Evolutionary conservation across 2,329 filamentous ascomycete species (phyloP).

Genomic region (Trichoderma atrobrunneum): DNA sequence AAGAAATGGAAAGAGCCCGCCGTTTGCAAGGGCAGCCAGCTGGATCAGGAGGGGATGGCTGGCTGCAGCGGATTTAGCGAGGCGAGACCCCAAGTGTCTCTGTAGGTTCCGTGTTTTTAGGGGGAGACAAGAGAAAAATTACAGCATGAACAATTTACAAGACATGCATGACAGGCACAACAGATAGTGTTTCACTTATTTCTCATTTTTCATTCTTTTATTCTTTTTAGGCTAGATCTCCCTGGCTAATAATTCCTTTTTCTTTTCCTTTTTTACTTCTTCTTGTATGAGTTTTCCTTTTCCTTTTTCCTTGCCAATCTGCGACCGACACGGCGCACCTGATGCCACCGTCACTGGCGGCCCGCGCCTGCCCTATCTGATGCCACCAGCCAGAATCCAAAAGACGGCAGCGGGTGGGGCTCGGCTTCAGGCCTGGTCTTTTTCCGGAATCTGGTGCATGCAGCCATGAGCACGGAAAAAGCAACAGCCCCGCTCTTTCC

Average conservation of each 20-base stretch:
- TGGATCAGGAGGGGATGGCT: background rate
- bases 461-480: background rate
- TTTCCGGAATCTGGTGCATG: slow-evolving; percentile 1
- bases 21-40: background rate
- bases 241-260: background rate
- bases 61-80: background rate
- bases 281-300: background rate
- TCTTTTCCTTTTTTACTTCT: background rate
- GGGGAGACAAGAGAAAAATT: background rate
- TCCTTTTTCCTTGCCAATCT: background rate
- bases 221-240: background rate
- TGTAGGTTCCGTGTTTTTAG: background rate
- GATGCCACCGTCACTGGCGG: slow-evolving; percentile 14
- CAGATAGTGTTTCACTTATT: background rate
- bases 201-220: background rate
- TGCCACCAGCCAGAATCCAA: slow-evolving; percentile 12
- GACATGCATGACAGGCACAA: background rate
- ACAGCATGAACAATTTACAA: background rate
- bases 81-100: background rate
- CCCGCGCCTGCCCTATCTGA: slow-evolving; percentile 22
- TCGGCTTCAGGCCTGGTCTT: background rate
- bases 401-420: slow-evolving; percentile 9
- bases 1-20: background rate
- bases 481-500: background rate
- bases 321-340: slow-evolving; percentile 3